phyloP scores from a whole-genome alignment of 2,329 filamentous ascomycete species.

The Diplocarpon mali region DNA sequence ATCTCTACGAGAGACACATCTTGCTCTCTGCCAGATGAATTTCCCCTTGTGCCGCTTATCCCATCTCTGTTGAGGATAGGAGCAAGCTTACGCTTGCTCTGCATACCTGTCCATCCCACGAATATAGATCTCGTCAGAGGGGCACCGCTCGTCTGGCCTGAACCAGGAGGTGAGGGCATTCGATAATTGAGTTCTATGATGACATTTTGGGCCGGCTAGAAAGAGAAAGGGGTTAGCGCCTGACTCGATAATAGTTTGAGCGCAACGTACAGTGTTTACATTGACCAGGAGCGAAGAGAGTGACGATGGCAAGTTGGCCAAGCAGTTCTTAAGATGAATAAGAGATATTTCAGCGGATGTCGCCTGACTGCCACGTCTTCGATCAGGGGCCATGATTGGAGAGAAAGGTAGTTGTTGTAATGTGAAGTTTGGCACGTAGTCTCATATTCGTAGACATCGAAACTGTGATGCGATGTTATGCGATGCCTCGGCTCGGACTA shows the following conservation, averaged over 20 bases:
- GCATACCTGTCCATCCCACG: constrained; percentile 95
- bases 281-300: constrained; percentile 79
- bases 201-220: constrained; percentile 84
- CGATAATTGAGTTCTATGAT: constrained; percentile 82
- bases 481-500: too few species aligned
- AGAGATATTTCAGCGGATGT: constrained; percentile 75
- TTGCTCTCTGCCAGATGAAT: constrained; percentile 54
- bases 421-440: too few species aligned
- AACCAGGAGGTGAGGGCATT: constrained; percentile 39
- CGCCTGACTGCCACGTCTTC: constrained; percentile 41
- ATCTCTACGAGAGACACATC: constrained; percentile 73
- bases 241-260: neutral
- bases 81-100: constrained; percentile 72
- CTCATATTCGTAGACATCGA: too few species aligned
- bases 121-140: constrained; percentile 60
- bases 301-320: constrained; percentile 82
- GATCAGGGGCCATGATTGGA: constrained; percentile 17
- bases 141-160: constrained; percentile 35
- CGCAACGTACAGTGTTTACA: constrained; percentile 66
- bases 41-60: constrained; percentile 46
- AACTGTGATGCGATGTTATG: too few species aligned
- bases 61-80: constrained; percentile 67
- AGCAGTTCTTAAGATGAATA: constrained; percentile 81
- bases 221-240: neutral
- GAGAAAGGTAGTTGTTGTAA: too few species aligned